Base-by-base conservation (phyloP, 1,139 yeast genomes). In the Geotrichum aggregatum region DNA sequence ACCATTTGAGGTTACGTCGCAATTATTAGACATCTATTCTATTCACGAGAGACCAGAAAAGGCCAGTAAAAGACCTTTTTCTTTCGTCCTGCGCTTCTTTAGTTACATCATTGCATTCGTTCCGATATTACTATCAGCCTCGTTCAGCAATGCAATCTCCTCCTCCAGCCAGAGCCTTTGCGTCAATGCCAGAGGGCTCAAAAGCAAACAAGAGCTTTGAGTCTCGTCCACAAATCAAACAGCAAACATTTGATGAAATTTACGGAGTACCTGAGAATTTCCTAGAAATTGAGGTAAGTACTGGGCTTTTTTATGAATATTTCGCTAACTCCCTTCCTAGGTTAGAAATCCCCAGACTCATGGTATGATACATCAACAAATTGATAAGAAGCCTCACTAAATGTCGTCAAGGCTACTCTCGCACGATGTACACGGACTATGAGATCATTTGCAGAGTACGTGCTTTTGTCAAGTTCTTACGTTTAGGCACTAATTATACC, bases 201-300 rank as follows among this genome's bases (percentile, higher is more conserved):
- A 26, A 47, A 41, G n/a, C 45, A 24, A 50, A 58, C 52, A 58
- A 67, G 54, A 60, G 69, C 47, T 67, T 66, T 55, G 72, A 69
- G 52, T 64, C 68, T 8, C 63, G 71, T 14, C 73, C 72, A 59
- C 74, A 65, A 63, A 73, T 69, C 59, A 79, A 78, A 59, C 77
- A 75, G 58, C 95, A 86, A 66, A 77, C 88, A 8, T 83, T 83
- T 67, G 87, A 80, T 59, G 96, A 88, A 63, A 78, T 87, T 44
- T 92, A 92, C 63, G 96, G 95, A 0, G 96, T 87, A 61, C 98
- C 98, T 0, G 98, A 92, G 68, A 88, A 89, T 70, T 88, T 89
- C 64, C 76, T 92, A 44, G 98, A 92, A 69, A 83, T 94, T 39
- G 98, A 91, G 68, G 95, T 81, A 52, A 55, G 73, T 33, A n/a